Evolutionary conservation across 2,329 filamentous ascomycete genomes (phyloP), one percentile per base, ranked within the genome.

Genomic region (Phaeosphaeriaceae sp.): DNA sequence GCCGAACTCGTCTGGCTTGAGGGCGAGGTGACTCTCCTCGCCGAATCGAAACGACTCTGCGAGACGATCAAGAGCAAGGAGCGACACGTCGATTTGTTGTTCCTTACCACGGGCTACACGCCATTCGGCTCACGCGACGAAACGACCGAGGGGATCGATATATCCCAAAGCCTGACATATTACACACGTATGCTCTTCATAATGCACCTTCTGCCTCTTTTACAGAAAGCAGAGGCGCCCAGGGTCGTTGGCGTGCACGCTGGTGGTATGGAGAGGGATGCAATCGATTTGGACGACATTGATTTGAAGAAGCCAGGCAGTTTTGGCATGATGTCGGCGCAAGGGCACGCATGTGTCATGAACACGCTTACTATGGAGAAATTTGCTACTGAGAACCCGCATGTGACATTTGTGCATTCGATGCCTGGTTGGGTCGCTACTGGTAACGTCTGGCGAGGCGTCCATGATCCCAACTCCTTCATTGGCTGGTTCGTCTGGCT

Each of bases 111-210:
- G 0, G 82, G 82, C 1, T 84, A 81, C 58, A 75, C 77, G 2
- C 79, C 81, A 1, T 78, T 82, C 11, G 76, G 74, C 17, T 15
- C 31, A 5, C 15, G 19, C 25, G 7, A 46, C 58, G 65, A 60
- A 13, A 67, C 63, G 15, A 17, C 65, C 1, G 82, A 84, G 59
- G 82, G 81, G 0, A 3, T 82, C 1, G 81, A 82, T n/a, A 69
- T 78, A 27, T 68, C 68, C 1, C 78, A 79, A 40, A 75, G 66
- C 11, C 63, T 83, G 22, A 68, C 71, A 40, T 82, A 80, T 66
- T 83, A 83, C 72, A 73, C 76, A 2, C 77, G 81, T 5, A 76
- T 82, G n/a, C 68, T 79, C 2, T 81, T 81, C 60, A 62, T 78
- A 27, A 61, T 67, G 15, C 69, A 75, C 25, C 75, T 84, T 3